phyloP scores from a whole-genome alignment of 768 basidiomycete genomes.

The Leucocoprinus sp. region DNA sequence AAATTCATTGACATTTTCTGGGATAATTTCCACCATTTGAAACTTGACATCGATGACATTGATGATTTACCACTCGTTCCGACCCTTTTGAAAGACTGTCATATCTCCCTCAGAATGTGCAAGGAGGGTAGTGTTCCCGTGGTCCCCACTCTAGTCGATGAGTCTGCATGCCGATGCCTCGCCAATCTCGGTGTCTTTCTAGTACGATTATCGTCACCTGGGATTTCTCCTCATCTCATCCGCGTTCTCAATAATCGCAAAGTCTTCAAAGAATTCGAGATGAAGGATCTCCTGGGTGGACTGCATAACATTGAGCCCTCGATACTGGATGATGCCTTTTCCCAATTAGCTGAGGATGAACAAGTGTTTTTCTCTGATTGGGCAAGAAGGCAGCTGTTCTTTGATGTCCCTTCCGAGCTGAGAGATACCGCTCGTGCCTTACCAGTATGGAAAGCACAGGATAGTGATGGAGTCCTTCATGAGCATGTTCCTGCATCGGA shows the following conservation, averaged over 20 bases:
- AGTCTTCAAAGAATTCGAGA: slow-evolving; percentile 1
- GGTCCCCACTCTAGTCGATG: slow-evolving; percentile 10
- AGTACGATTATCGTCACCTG: not conserved
- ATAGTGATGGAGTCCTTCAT: not conserved
- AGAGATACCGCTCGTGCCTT: not conserved
- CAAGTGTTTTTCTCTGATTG: not conserved
- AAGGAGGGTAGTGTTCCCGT: slow-evolving; percentile 20
- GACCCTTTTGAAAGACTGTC: slow-evolving; percentile 14
- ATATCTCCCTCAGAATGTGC: slow-evolving; percentile 27
- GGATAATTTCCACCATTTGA: slow-evolving; percentile 14
- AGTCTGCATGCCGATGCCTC: slow-evolving; percentile 11
- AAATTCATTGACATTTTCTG: slow-evolving; percentile 28
- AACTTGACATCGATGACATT: slow-evolving; percentile 15
- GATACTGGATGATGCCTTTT: not conserved
- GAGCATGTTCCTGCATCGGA: slow-evolving; percentile 1
- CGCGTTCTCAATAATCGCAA: not conserved
- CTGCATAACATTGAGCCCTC: not conserved
- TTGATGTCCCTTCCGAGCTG: not conserved
- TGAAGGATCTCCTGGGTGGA: not conserved
- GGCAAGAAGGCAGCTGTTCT: not conserved
- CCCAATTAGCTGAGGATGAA: not conserved
- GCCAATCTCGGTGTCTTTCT: not conserved
- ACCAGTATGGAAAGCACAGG: slow-evolving; percentile 24
- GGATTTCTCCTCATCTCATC: not conserved
- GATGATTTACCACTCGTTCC: slow-evolving; percentile 28